Evolutionary conservation across 1,284 basidiomycete species (phyloP), one percentile per base, ranked within the genome.

Genomic region (Tausonia pullulans): DNA sequence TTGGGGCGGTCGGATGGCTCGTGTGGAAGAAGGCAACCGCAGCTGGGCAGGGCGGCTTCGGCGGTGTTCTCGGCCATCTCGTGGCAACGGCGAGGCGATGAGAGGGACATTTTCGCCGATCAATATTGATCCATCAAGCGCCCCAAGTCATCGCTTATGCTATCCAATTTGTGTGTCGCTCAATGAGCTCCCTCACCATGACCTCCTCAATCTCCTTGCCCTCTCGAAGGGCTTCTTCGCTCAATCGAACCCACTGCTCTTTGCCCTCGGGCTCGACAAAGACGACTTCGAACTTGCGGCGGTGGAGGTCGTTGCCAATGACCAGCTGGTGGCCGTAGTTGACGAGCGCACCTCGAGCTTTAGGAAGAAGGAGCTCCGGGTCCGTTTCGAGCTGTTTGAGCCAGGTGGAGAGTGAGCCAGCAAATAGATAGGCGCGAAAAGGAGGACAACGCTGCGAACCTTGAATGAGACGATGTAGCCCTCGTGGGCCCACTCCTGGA

Each of bases 401-500:
- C 44, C 7, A 54, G 41, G 11, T 40, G 13, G 16, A 11, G 5
- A 3, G 2, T 41, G 16, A 13, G 13, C 11, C 14, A 39, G 3
- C 3, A 13, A 58, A 51, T 41, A 62, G 54, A 44, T 39, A 7
- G 52, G 5, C 13, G 44, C 16, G 27, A 40, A 44, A 58, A 40
- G 39, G 48, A 45, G 43, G 60, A 11, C 67, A 27, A 27, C 27
- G 27, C 27, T 27, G 27, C 27, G 73, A 40, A 91, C 93, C 83
- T 98, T 98, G 83, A 98, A 98, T 0, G 90, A 94, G 57, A 98
- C 91, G 54, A 97, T 86, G 74, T 86, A 98, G 0, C 90, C 94
- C 63, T 90, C 85, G 1, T 86, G 86, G 0, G 86, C 87, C 96
- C 95, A 98, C 73, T 97, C 87, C 60, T 89, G 85, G 3, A 97